phyloP scores from a whole-genome alignment of 257 asterid species.

The Plectranthus barbatus region DNA sequence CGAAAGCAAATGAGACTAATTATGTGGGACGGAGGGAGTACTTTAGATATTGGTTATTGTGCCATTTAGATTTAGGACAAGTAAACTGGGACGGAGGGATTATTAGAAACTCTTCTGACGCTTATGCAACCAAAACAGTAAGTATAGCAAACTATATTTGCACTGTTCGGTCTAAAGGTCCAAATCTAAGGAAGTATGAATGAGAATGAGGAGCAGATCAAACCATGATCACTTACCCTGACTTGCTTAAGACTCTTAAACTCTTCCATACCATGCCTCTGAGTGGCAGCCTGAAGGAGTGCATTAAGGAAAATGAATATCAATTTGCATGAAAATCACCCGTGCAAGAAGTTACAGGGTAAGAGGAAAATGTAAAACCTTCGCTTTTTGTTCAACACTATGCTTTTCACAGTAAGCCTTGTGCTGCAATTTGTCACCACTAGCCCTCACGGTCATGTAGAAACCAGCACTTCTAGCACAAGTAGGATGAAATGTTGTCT shows the following conservation, averaged over 20 bases:
- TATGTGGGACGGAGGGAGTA: no score
- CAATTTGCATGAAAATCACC: not conserved
- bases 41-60: no score
- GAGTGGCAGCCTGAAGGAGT: slow-evolving; percentile 62
- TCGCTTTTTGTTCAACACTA: slow-evolving; percentile 78
- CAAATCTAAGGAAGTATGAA: not conserved
- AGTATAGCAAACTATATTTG: not conserved
- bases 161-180: not conserved
- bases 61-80: no score
- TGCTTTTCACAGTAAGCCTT: slow-evolving; percentile 96
- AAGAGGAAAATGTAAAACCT: slow-evolving; percentile 42
- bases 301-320: slow-evolving; percentile 1
- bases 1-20: no score
- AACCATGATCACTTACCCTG: slow-evolving; percentile 54
- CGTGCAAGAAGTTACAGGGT: not conserved
- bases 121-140: no score
- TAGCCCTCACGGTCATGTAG: slow-evolving; percentile 63
- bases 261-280: slow-evolving; percentile 75
- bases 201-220: not conserved
- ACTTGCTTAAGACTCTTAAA: slow-evolving; percentile 84
- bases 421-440: slow-evolving; percentile 85
- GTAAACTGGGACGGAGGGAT: no score
- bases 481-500: slow-evolving; percentile 80
- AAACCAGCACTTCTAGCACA: slow-evolving; percentile 97
- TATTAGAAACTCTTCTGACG: not conserved